Evolutionary conservation across 2,329 filamentous ascomycete genomes (phyloP), one percentile per base, ranked within the genome.

Genomic region (Ascocoryne sarcoides): DNA sequence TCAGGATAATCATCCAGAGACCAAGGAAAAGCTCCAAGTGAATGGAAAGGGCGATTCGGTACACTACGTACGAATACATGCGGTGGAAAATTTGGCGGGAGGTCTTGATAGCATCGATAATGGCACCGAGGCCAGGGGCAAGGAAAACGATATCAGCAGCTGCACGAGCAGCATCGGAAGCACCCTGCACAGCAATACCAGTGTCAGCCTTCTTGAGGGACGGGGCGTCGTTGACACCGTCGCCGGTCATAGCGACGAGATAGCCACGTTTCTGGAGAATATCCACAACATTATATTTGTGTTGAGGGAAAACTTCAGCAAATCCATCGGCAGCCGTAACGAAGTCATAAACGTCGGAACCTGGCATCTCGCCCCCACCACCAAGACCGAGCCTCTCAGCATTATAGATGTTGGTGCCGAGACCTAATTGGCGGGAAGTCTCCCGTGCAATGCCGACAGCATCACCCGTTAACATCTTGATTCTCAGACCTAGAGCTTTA

Each of bases 391-490:
- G 84, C 58, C 84, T 83, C 69, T 94, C 87, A 65, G 87, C 85
- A 59, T 94, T 92, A 73, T 93, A 94, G 57, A 94, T 80, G 65
- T 94, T 94, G 59, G 86, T 92, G 58, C 87, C 87, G 45, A 94
- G 81, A 70, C 87, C 86, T 51, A 94, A 82, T 67, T 92, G 85
- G 58, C 86, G 84, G 40, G 86, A 92, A 54, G 86, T 93, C 67
- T 94, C 87, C 69, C 84, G 82, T 55, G 87, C 87, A 62, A 94
- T 94, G 65, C 86, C 88, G 61, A 94, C 87, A 52, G 88, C 86
- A 62, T 94, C 87, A 75, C 87, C 87, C 67, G 88, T 94, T 68
- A 94, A 76, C 86, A 94, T 94, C 75, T 94, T 94, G 68, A 94
- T 88, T 53, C 83, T 88, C 47, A 94, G 73, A 71, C 87, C 87